Percentiles rank a stretch among this genome's conserved stretches.
Evolutionary conservation across 352 stramenopile genomes (phyloP).

Genomic region (Phytopythium montanum): DNA sequence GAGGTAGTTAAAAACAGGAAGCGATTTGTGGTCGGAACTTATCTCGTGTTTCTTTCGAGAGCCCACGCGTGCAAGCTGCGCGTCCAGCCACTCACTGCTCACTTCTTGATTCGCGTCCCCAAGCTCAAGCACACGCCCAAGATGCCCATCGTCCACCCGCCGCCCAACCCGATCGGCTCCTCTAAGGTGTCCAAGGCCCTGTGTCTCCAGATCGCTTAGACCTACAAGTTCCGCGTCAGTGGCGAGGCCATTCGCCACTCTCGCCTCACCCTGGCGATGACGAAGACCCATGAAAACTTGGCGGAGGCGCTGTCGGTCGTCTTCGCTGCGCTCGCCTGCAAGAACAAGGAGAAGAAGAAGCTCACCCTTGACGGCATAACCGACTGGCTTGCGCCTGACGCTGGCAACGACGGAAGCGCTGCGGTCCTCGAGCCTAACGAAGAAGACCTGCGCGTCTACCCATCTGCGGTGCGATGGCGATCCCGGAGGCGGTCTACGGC

Average conservation of each 20-base stretch:
- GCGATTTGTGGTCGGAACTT: background rate
- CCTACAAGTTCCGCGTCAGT: conserved; percentile 5
- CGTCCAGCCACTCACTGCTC: no score
- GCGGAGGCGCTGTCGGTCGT: conserved; percentile 7
- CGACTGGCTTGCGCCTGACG: background rate
- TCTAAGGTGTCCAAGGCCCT: conserved; percentile 10
- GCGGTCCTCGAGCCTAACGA: background rate
- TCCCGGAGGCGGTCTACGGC: conserved; percentile 2
- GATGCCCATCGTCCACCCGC: conserved; percentile 2
- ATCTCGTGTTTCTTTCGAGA: background rate
- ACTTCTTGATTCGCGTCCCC: background rate
- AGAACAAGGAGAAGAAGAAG: conserved; percentile 2
- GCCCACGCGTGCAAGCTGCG: no score
- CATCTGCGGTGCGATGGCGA: background rate
- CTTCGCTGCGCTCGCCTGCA: conserved; percentile 2
- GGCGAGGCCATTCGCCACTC: conserved; percentile 12
- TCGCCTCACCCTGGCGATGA: conserved; percentile 11
- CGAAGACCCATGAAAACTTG: background rate
- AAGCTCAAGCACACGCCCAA: background rate
- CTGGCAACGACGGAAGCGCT: background rate
- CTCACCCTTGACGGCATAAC: conserved; percentile 2
- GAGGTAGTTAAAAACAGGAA: background rate
- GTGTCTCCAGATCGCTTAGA: conserved; percentile 5
- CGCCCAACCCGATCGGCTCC: conserved; percentile 13
- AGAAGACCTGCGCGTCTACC: background rate